Base-by-base conservation (phyloP, 2,329 filamentous ascomycete species). In the Thielaviopsis musarum region DNA sequence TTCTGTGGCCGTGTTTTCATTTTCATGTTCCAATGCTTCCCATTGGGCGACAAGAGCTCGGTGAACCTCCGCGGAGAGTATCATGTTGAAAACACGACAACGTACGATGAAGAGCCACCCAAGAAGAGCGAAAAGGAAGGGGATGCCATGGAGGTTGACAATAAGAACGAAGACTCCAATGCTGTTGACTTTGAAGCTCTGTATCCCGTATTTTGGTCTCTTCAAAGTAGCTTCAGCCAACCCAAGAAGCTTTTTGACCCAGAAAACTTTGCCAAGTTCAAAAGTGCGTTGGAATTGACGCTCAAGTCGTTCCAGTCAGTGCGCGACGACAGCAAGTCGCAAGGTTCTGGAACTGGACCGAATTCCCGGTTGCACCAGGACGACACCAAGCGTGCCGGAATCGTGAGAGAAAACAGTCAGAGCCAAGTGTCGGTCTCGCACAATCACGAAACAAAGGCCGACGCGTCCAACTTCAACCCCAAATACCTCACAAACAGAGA, bases 401-500 rank as follows among this genome's bases (percentile, higher is more conserved):
- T 45, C 5, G 15, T n/a, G 38, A 45, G 38, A 45, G 38, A 45
- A n/a, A 45, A 45, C 15, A 45, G 38, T 7, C 38, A 45, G 15
- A 45, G 15, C 17, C 38, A 45, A 45, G 15, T 45, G 13, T 17
- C 10, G 13, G 38, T 45, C 17, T 17, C 45, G 13, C 22, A 38
- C 38, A 54, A 30, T 24, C 28, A 45, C 26, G 34, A 52, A 52
- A n/a, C 22, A 45, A 22, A 38, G 15, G 24, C 24, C 3, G 57
- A 57, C 30, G 62, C 57, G 10, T 59, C 60, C 48, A 83, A 85
- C 62, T 73, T 95, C 73, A 98, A 98, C 66, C 91, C 94, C 1
- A 98, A 97, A 69, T 99, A 98, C 69, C 79, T 99, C 19, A 99
- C 93, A n/a, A 97, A 91, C 70, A 81, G 87, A 64, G 94, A 98